A percentile compares a stretch with the other conserved stretches of the same genome.
Evolutionary conservation across 345 rosid species (phyloP).

Genomic region (Eucalyptus paniculata): DNA sequence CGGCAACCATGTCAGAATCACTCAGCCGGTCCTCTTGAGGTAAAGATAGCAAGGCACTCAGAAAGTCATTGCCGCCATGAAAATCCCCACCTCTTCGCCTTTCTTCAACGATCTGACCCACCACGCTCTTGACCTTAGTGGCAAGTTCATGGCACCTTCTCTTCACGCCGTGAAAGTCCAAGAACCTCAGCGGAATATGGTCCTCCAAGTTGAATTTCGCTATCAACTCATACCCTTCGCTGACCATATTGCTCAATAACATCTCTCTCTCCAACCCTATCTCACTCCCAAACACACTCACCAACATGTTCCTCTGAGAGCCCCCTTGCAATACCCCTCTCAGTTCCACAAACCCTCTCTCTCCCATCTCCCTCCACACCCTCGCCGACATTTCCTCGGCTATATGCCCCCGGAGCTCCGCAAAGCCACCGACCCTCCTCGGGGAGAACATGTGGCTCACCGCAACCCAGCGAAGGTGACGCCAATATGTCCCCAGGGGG

Average conservation of each 20-base stretch:
- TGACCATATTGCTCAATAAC: constrained; percentile 25
- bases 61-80: constrained; percentile 23
- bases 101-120: constrained; percentile 28
- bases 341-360: constrained; percentile 8
- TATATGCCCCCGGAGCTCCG: constrained; percentile 15
- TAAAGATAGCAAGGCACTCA: constrained; percentile 37
- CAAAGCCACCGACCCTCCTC: constrained; percentile 17
- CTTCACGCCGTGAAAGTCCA: constrained; percentile 52
- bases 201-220: constrained; percentile 41
- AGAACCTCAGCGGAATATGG: constrained; percentile 25
- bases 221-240: constrained; percentile 48
- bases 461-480: constrained; percentile 36
- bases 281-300: constrained; percentile 39
- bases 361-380: constrained; percentile 10
- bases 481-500: constrained; percentile 38
- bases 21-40: constrained; percentile 35
- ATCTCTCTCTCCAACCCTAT: not conserved
- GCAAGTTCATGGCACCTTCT: constrained; percentile 40
- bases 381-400: constrained; percentile 16
- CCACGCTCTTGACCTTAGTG: constrained; percentile 12
- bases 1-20: constrained; percentile 39
- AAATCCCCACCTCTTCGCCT: constrained; percentile 1
- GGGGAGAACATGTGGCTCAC: constrained; percentile 49
- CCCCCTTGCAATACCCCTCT: constrained; percentile 28
- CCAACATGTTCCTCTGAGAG: constrained; percentile 31